Percentiles rank a stretch among this genome's conserved stretches.
Evolutionary conservation across 2,329 filamentous ascomycete species (phyloP).

Genomic region (Penicillium vulpinum): DNA sequence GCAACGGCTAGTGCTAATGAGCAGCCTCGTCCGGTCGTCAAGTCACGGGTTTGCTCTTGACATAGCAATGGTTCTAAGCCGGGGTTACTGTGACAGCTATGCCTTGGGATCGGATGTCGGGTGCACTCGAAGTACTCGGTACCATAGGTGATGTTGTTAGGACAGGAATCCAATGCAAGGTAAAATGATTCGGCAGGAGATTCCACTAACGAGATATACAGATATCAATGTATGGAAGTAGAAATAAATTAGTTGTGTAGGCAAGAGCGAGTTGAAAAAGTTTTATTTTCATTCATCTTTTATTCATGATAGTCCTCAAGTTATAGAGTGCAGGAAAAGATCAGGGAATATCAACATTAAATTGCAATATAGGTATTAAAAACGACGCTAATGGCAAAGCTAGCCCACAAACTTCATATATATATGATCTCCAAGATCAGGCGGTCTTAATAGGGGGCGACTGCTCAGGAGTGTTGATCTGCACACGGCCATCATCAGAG

Average conservation of each 20-base stretch:
- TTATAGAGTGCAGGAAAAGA: not conserved
- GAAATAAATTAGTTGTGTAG: no score
- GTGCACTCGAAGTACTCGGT: not conserved
- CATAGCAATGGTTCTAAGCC: no score
- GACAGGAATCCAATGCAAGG: not conserved
- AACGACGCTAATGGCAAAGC: not conserved
- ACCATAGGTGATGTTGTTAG: no score
- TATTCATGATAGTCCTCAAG: not conserved
- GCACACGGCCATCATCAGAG: conserved; percentile 19
- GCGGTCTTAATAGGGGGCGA: conserved; percentile 6
- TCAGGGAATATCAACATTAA: not conserved
- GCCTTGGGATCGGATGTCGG: not conserved
- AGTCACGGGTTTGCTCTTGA: not conserved
- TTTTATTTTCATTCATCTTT: not conserved
- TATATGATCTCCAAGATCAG: not conserved
- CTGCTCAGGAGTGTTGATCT: conserved; percentile 3
- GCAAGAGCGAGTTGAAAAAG: not conserved
- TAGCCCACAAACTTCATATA: not conserved
- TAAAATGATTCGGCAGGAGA: not conserved
- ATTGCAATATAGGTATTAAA: not conserved
- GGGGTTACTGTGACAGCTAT: not conserved
- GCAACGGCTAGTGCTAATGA: not conserved
- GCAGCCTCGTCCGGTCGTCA: not conserved
- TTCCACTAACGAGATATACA: no score
- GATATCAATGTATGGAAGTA: no score